phyloP scores from a whole-genome alignment of 805 yeast genomes.

The Cyberlindnera maritima region DNA sequence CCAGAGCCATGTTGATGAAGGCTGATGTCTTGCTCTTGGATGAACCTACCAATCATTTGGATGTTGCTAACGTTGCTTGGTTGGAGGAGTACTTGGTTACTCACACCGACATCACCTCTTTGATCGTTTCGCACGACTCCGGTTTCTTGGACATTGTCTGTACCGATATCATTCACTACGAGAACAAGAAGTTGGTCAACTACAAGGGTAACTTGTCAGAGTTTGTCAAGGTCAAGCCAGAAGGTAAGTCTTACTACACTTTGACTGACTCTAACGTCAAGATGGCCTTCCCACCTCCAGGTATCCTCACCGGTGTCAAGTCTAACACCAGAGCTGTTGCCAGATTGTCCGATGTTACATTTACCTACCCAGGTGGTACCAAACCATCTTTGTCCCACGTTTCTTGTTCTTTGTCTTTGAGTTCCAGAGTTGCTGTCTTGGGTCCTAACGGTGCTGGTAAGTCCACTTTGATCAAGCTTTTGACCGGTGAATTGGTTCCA shows the following conservation, averaged over 20 bases:
- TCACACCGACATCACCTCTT: conserved; percentile 85
- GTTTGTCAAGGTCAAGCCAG: conserved; percentile 90
- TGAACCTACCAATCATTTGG: conserved; percentile 98
- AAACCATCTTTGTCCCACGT: conserved; percentile 79
- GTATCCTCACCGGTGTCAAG: conserved; percentile 94
- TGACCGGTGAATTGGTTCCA: conserved; percentile 91
- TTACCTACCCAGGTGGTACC: conserved; percentile 83
- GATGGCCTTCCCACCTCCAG: conserved; percentile 99
- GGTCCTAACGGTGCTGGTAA: conserved; percentile 99
- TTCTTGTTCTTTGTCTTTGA: conserved; percentile 85
- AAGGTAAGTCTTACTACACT: conserved; percentile 94
- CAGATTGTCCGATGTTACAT: conserved; percentile 79
- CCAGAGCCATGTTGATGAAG: conserved; percentile 97
- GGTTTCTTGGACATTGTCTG: conserved; percentile 94
- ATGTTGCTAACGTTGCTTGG: conserved; percentile 92
- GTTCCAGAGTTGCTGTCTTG: conserved; percentile 94
- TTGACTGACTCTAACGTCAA: conserved; percentile 88
- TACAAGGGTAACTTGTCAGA: conserved; percentile 95
- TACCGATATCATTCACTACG: conserved; percentile 95
- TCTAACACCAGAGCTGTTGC: conserved; percentile 94
- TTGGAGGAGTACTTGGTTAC: conserved; percentile 79
- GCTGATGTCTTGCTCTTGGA: conserved; percentile 93
- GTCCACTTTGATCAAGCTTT: conserved; percentile 87
- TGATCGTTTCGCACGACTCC: conserved; percentile 97
- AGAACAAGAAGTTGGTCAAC: conserved; percentile 89